Conservation (phyloP, 768 basidiomycete genomes). For the Termitomyces sp. region DNA sequence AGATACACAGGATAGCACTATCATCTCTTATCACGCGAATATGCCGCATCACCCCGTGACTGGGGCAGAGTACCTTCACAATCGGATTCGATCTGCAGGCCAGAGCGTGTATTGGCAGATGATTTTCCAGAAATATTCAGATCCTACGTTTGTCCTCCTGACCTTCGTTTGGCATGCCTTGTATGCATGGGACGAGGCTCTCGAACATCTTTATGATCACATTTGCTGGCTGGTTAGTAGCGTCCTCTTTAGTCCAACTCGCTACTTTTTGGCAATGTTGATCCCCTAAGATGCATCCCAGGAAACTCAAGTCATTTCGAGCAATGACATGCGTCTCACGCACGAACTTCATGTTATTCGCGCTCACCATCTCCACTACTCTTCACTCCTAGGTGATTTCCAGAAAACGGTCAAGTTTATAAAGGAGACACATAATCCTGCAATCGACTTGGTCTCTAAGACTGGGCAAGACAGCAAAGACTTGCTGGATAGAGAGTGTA, state of each 20-base stretch:
- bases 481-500: constrained; percentile 43
- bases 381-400: constrained; percentile 44
- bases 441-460: constrained; percentile 35
- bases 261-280: not conserved
- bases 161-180: constrained; percentile 23
- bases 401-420: constrained; percentile 43
- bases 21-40: constrained; percentile 47
- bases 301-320: constrained; percentile 44
- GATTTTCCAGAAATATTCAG: constrained; percentile 18
- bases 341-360: constrained; percentile 47
- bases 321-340: constrained; percentile 38
- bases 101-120: constrained; percentile 24
- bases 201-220: constrained; percentile 20
- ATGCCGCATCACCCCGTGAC: constrained; percentile 34
- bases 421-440: constrained; percentile 41
- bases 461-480: constrained; percentile 24
- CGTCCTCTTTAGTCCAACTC: no score
- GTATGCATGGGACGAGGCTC: constrained; percentile 23
- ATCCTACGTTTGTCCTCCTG: constrained; percentile 22
- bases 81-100: constrained; percentile 43
- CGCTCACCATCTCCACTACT: constrained; percentile 49
- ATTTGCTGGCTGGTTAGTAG: constrained; percentile 21
- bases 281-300: constrained; percentile 12
- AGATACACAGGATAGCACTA: constrained; percentile 38
- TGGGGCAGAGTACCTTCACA: constrained; percentile 36